Percentiles rank a stretch among this genome's conserved stretches.
Conservation (phyloP, 805 yeast genomes). For the Hanseniaspora nectarophila region DNA sequence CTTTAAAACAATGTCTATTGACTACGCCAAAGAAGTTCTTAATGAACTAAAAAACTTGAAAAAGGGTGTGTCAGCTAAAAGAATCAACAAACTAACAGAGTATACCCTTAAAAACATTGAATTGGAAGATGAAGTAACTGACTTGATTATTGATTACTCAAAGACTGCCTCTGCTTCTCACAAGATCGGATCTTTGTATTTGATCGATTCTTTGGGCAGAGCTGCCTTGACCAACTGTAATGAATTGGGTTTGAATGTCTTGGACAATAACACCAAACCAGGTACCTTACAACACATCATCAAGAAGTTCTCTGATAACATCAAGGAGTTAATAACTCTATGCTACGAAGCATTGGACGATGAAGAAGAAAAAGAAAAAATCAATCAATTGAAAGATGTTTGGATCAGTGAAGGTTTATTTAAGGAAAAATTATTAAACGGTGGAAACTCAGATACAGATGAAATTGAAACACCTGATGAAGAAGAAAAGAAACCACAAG, state of each 20-base stretch:
- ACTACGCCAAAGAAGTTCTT: constrained; percentile 29
- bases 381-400: constrained; percentile 74
- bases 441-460: constrained; percentile 20
- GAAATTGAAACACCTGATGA: constrained; percentile 44
- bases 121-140: constrained; percentile 25
- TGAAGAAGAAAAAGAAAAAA: constrained; percentile 55
- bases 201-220: constrained; percentile 84
- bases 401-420: constrained; percentile 86
- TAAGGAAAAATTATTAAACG: constrained; percentile 38
- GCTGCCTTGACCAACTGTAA: constrained; percentile 67
- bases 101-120: constrained; percentile 58
- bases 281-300: constrained; percentile 71
- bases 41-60: constrained; percentile 40
- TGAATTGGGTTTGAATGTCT: constrained; percentile 11
- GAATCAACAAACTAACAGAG: constrained; percentile 76
- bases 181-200: constrained; percentile 82
- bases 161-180: constrained; percentile 65
- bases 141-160: constrained; percentile 35
- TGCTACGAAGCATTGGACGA: constrained; percentile 42
- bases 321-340: constrained; percentile 53
- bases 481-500: constrained; percentile 32
- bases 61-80: constrained; percentile 90
- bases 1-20: constrained; percentile 20
- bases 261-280: constrained; percentile 38
- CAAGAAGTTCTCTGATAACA: constrained; percentile 47